Percentiles rank a stretch among this genome's conserved stretches.
Conservation (phyloP, 139 green algal species). For the Monoraphidium neglectum region DNA sequence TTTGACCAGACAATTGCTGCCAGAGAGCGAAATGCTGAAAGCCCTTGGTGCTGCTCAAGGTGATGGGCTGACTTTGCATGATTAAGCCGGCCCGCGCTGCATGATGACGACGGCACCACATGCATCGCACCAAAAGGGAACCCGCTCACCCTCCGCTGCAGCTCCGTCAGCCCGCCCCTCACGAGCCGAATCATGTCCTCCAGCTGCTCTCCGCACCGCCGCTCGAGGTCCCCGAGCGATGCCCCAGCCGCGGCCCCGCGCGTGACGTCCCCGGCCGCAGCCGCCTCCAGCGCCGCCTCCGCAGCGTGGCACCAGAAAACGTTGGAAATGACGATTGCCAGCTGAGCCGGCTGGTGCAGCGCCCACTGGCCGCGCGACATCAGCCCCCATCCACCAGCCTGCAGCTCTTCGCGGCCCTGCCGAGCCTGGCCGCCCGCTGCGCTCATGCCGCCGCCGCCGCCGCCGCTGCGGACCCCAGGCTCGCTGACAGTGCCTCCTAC, state of each 20-base stretch:
- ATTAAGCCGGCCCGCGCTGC: not conserved
- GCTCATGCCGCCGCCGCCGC: no score
- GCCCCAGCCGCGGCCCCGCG: not conserved
- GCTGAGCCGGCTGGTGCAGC: constrained; percentile 82
- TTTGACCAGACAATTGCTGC: no score
- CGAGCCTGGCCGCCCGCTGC: no score
- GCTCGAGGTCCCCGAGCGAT: constrained; percentile 12
- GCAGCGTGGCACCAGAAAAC: constrained; percentile 73
- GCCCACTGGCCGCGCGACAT: constrained; percentile 60
- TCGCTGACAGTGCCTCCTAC: no score
- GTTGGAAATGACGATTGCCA: constrained; percentile 77
- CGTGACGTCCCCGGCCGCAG: not conserved
- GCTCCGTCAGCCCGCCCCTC: constrained; percentile 51
- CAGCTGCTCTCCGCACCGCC: constrained; percentile 52
- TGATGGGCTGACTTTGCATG: not conserved
- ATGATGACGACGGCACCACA: not conserved
- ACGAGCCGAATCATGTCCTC: constrained; percentile 64
- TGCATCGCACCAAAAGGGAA: not conserved
- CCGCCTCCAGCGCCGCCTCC: constrained; percentile 46
- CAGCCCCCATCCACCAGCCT: no score
- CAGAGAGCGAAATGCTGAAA: no score
- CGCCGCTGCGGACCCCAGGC: no score
- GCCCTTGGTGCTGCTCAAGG: no score
- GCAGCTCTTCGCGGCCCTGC: no score
- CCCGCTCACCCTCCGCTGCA: constrained; percentile 58